Evolutionary conservation across 2,329 filamentous ascomycete genomes (phyloP).

Genomic region (Botrytis tulipae): DNA sequence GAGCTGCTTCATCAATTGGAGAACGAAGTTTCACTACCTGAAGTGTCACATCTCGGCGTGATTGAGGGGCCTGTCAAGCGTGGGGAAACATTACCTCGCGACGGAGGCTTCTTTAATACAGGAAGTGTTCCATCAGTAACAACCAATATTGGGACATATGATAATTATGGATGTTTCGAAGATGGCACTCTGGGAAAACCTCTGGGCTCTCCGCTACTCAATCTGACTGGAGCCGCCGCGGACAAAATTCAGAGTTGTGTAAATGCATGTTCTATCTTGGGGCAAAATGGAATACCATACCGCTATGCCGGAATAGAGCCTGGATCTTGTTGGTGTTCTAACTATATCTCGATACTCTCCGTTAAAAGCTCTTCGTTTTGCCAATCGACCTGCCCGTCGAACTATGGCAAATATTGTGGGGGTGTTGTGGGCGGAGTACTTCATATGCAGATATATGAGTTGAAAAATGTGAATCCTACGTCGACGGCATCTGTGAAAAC

Average conservation of each 20-base stretch:
- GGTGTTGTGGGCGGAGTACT: not conserved
- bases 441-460: slow-evolving; percentile 15
- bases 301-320: slow-evolving; percentile 10
- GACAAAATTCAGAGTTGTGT: slow-evolving; percentile 12
- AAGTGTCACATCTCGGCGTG: not conserved
- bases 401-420: not conserved
- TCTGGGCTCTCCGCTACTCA: not conserved
- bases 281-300: not conserved
- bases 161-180: slow-evolving; percentile 4
- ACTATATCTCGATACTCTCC: slow-evolving; percentile 7
- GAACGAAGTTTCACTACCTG: not conserved
- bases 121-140: slow-evolving; percentile 1
- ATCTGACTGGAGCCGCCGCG: not conserved
- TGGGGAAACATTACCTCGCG: not conserved
- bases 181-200: slow-evolving; percentile 4
- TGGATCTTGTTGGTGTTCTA: slow-evolving; percentile 7
- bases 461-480: not conserved
- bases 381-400: slow-evolving; percentile 3
- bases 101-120: not conserved
- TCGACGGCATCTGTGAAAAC: not conserved
- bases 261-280: slow-evolving; percentile 1
- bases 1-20: not conserved
- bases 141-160: not conserved
- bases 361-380: not conserved
- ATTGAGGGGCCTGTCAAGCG: not conserved